phyloP scores from a whole-genome alignment of 352 stramenopile genomes.

The Phytophthora brassicae region DNA sequence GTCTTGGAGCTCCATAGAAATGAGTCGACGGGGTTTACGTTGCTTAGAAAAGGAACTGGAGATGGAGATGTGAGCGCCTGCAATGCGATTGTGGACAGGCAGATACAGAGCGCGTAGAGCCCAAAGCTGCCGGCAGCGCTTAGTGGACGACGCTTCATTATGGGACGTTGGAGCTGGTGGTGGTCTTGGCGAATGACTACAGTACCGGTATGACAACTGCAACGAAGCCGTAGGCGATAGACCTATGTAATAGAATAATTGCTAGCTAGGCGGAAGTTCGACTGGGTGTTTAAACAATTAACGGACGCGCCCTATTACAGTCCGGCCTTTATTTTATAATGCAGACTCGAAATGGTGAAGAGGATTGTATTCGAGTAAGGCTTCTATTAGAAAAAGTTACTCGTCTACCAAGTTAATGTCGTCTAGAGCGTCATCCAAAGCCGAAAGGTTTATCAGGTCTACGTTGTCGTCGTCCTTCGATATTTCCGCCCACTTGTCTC shows the following conservation, averaged over 20 bases:
- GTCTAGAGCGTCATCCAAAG: no score
- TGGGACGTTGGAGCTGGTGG: neutral
- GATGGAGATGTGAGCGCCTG: slow-evolving; percentile 26
- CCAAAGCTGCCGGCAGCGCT: slow-evolving; percentile 17
- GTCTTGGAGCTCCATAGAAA: slow-evolving; percentile 16
- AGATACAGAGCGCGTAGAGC: slow-evolving; percentile 31
- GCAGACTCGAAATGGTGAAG: neutral
- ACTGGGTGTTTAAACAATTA: no score
- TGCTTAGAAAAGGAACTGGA: slow-evolving; percentile 18
- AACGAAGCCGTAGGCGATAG: slow-evolving; percentile 1
- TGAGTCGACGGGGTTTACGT: slow-evolving; percentile 19
- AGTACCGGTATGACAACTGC: slow-evolving; percentile 2
- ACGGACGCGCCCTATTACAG: no score
- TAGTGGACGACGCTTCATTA: slow-evolving; percentile 35
- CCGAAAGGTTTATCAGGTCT: no score
- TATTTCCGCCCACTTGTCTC: no score
- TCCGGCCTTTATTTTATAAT: no score
- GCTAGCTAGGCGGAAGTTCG: neutral
- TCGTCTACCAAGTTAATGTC: no score
- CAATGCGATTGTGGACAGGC: slow-evolving; percentile 30
- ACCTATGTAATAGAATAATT: neutral
- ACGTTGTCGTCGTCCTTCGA: no score
- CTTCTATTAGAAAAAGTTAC: no score
- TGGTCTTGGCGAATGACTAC: neutral
- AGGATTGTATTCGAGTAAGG: no score